phyloP scores from a whole-genome alignment of 176 grass and related monocot genomes.

The Zoysia japonica region DNA sequence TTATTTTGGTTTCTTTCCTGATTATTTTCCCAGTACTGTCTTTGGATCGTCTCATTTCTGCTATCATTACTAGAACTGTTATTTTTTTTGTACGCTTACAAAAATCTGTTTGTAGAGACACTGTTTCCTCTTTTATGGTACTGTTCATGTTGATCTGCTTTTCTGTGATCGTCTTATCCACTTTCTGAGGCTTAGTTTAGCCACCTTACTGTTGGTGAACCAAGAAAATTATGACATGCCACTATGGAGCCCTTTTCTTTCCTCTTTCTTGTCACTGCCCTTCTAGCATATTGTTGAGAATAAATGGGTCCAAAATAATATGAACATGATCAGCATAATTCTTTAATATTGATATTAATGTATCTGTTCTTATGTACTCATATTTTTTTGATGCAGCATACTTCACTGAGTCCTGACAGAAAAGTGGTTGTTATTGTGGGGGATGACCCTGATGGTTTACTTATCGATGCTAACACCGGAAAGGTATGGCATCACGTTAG shows the following conservation, averaged over 20 bases:
- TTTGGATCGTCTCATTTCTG: slow-evolving; percentile 1
- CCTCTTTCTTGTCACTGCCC: neutral
- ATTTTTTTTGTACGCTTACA: neutral
- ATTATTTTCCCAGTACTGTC: neutral
- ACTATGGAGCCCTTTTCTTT: neutral
- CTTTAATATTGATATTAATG: neutral
- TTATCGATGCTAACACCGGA: slow-evolving; percentile 88
- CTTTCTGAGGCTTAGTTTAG: neutral
- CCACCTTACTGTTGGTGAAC: slow-evolving; percentile 8
- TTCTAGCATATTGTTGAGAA: neutral
- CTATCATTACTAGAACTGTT: neutral
- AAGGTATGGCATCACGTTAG: slow-evolving; percentile 58
- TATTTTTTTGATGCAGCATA: slow-evolving; percentile 73
- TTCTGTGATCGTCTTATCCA: neutral
- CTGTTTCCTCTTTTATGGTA: neutral
- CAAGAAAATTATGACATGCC: neutral
- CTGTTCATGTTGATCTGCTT: neutral
- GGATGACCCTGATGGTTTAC: slow-evolving; percentile 72
- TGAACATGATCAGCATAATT: neutral
- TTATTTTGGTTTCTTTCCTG: slow-evolving; percentile 25
- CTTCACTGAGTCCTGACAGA: slow-evolving; percentile 88
- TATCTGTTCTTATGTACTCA: slow-evolving; percentile 24
- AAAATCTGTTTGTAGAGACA: neutral
- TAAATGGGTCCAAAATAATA: slow-evolving; percentile 12
- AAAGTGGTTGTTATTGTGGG: slow-evolving; percentile 87